Evolutionary conservation across 23 red algal genomes (phyloP).

Genomic region (Porphyridium purpureum): DNA sequence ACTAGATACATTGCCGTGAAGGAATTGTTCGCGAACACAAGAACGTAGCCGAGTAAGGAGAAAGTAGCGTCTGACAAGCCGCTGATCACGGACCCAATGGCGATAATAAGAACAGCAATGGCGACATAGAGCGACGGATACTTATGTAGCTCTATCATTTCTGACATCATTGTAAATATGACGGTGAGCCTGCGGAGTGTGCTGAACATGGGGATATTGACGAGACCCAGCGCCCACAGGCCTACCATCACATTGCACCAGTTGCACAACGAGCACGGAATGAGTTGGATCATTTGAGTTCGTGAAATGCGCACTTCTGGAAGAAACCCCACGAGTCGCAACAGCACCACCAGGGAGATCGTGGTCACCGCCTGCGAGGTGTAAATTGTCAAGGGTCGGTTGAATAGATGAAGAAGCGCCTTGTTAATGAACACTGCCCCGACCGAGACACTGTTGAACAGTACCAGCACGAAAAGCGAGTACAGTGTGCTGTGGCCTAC

Average conservation of each 20-base stretch:
- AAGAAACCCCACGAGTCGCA: too few relatives aligned
- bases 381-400: constrained; percentile 43
- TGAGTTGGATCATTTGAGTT: too few relatives aligned
- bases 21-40: constrained; percentile 88
- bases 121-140: constrained; percentile 16
- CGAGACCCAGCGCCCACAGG: constrained; percentile 45
- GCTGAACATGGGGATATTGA: constrained; percentile 92
- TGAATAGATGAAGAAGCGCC: constrained; percentile 55
- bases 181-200: constrained; percentile 79
- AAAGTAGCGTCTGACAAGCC: constrained; percentile 59
- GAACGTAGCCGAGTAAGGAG: constrained; percentile 54
- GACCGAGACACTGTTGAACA: constrained; percentile 49
- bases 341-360: constrained; percentile 2
- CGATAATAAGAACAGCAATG: constrained; percentile 63
- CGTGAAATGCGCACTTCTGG: too few relatives aligned
- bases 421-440: constrained; percentile 88
- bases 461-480: too few relatives aligned
- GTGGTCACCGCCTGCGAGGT: constrained; percentile 29
- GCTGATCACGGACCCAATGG: constrained; percentile 60
- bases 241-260: constrained; percentile 67
- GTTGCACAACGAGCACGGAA: too few relatives aligned
- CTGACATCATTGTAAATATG: constrained; percentile 51
- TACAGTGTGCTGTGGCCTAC: too few relatives aligned
- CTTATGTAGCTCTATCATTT: constrained; percentile 46
- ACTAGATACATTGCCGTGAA: constrained; percentile 77